Base-by-base conservation (phyloP, 2,329 filamentous ascomycete species). In the Proliferodiscus dingleyae region DNA sequence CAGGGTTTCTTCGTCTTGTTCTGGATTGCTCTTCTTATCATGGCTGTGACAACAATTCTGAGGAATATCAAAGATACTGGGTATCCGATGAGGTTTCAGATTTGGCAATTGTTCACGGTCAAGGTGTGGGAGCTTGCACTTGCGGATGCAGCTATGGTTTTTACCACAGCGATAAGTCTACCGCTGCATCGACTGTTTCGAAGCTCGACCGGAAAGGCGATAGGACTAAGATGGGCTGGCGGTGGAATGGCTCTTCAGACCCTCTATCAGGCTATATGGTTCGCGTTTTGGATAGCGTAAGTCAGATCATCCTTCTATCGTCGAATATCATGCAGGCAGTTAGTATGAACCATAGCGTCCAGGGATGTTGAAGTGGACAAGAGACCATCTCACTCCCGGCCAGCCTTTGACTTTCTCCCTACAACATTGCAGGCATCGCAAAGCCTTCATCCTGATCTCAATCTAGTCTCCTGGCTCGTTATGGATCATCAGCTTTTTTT, bases 1-100 rank as follows among this genome's bases (percentile, higher is more conserved):
- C 82, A 89, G 59, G 93, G 93, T 63, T 98, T 98, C 77, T 98
- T 96, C 70, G 88, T 93, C 43, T 78, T 98, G 29, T 98, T 98
- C 70, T 98, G 93, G 93, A 91, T 98, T 54, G 89, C 89, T 8
- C 74, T 98, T 49, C 88, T 87, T 56, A 95, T 98, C 66, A 95
- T 98, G 90, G 89, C 90, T 59, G 84, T 95, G 52, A 97, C 91
- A 2, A 87, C 87, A n/a, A 88, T 89, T 73, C 69, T 96, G 61
- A 82, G 91, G 60, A 97, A 95, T 66, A 80, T 93, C 62, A 95
- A 91, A 66, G 93, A 97, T 64, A 96, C 89, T 0, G 93, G 93
- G 18, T 87, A 85, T 63, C 87, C 90, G 13, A 71, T 97, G 58
- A 80, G 86, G 60, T 81, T 94, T 41, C 77, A 87, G 65, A 94